phyloP scores from a whole-genome alignment of 108 stramenopile species.

The Cyclotella sp. region DNA sequence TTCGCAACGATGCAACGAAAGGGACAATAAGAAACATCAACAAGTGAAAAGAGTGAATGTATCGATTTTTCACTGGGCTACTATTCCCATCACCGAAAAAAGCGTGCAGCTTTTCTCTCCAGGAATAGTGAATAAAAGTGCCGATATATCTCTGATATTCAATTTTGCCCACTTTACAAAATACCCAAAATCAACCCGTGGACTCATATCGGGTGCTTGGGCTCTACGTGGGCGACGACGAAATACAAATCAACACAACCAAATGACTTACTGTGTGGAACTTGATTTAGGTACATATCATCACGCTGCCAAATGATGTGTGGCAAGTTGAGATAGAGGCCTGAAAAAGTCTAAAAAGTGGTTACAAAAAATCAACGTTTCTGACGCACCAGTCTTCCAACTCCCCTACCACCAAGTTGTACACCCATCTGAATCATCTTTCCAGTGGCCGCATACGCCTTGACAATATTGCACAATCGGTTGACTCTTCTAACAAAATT shows the following conservation, averaged over 20 bases:
- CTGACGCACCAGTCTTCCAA: conserved; percentile 48
- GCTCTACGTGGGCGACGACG: conserved; percentile 50
- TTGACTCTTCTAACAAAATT: conserved; percentile 71
- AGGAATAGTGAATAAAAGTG: conserved; percentile 59
- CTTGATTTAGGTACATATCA: conserved; percentile 85
- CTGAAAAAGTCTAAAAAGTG: background rate
- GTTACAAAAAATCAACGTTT: background rate
- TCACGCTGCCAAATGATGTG: conserved; percentile 45
- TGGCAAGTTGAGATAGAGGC: background rate
- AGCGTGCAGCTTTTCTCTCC: conserved; percentile 8
- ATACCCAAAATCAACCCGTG: conserved; percentile 41
- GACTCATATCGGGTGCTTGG: conserved; percentile 23
- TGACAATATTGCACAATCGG: conserved; percentile 77
- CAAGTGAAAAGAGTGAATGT: conserved; percentile 20
- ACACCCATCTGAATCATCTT: conserved; percentile 84
- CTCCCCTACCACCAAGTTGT: conserved; percentile 70
- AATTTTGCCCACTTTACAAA: conserved; percentile 26
- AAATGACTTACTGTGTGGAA: conserved; percentile 72
- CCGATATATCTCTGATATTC: conserved; percentile 34
- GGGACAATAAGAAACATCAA: background rate
- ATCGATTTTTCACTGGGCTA: conserved; percentile 61
- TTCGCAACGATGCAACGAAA: background rate
- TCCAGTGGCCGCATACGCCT: conserved; percentile 69
- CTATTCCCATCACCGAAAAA: conserved; percentile 44
- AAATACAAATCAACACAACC: background rate